Base-by-base conservation (phyloP, 768 basidiomycete species). In the Pisolithus marmoratus region DNA sequence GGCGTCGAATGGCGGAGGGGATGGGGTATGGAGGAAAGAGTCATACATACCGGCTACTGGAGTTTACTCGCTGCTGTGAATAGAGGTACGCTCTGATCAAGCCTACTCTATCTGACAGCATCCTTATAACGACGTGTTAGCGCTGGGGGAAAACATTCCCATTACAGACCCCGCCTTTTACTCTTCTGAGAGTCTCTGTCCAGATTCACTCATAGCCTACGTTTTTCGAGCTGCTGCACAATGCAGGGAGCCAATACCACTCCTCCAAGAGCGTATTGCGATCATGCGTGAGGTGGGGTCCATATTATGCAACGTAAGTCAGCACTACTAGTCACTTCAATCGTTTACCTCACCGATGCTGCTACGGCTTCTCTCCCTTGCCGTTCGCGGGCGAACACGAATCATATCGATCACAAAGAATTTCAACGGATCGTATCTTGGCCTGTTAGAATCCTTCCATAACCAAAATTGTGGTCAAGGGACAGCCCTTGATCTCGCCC, bases 11-110 rank as follows among this genome's bases (percentile, higher is more conserved):
- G 91, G 90, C 75, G 81, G 48, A 67, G 74, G 8, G 80, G 82
- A 1, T 91, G 90, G 87, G 70, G 68, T 14, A 71, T 68, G n/a
- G 63, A 75, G 6, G 67, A 70, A n/a, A 73, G 54, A 40, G 74
- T 70, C 37, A 71, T 85, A 22, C 84, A 81, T 66, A 91, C 87
- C 0, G 92, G 92, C 0, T 95, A 95, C 61, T 91, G 90, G 88
- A 87, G 85, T 55, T 72, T 94, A 5, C 81, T 92, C 8, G 90
- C 93, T 29, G 82, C 89, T 2, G 63, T 94, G n/a, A 81, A 93
- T 63, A 73, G 85, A 76, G 91, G 90, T 89, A 56, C 38, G 71
- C 56, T 29, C 22, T 23, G 17, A 27, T 19, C 29, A 2, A 9
- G 24, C 8, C 6, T 24, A 24, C 26, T 46, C 53, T 36, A 20